Conservation (phyloP, 768 basidiomycete genomes). For the Termitomyces heimii region DNA sequence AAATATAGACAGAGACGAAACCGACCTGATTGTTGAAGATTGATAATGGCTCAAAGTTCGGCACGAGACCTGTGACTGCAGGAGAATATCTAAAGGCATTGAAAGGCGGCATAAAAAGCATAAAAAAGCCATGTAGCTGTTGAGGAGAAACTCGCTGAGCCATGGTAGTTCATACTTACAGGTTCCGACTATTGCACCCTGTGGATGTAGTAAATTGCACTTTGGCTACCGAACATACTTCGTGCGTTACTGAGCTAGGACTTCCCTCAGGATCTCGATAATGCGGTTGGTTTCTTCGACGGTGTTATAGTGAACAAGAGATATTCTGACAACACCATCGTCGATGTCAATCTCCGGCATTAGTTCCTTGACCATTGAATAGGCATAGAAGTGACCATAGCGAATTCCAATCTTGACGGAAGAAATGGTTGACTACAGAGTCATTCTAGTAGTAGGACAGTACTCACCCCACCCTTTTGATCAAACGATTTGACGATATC, state of each 20-base stretch:
- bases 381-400: slow-evolving; percentile 76
- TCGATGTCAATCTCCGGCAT: slow-evolving; percentile 50
- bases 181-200: no score
- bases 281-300: slow-evolving; percentile 61
- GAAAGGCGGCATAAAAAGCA: no score
- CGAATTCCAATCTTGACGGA: slow-evolving; percentile 65
- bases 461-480: slow-evolving; percentile 52
- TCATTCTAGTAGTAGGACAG: not conserved
- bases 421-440: not conserved
- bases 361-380: slow-evolving; percentile 48
- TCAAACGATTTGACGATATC: slow-evolving; percentile 65
- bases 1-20: no score
- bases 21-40: no score
- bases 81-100: no score
- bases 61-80: no score
- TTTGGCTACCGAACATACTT: not conserved
- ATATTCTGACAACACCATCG: slow-evolving; percentile 71
- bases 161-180: no score
- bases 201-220: not conserved
- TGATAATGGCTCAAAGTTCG: no score
- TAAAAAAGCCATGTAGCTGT: no score
- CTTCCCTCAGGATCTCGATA: slow-evolving; percentile 47
- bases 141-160: no score
- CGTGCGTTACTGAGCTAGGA: slow-evolving; percentile 22
- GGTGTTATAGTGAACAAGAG: slow-evolving; percentile 78